Evolutionary conservation across 2,329 filamentous ascomycete species (phyloP).

Genomic region (Aspergillus ibericus): DNA sequence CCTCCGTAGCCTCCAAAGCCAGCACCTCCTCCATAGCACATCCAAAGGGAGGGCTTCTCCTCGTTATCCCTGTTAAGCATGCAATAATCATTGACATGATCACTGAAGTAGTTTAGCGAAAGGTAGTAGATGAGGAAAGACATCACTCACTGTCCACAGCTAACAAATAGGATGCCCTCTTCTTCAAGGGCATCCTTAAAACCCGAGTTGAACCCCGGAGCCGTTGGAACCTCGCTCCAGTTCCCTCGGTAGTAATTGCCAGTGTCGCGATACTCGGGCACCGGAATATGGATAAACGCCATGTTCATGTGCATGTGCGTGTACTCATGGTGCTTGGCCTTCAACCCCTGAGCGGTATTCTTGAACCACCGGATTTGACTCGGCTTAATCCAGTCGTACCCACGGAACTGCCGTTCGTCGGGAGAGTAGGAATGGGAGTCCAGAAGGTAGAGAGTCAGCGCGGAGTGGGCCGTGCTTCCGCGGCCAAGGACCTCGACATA

Average conservation of each 20-base stretch:
- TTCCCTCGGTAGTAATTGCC: conserved; percentile 65
- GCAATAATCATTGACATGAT: conserved; percentile 97
- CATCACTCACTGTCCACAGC: conserved; percentile 79
- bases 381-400: conserved; percentile 96
- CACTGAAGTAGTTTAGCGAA: conserved; percentile 51
- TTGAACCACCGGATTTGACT: conserved; percentile 95
- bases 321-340: conserved; percentile 78
- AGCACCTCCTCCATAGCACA: conserved; percentile 92
- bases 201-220: conserved; percentile 85
- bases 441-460: conserved; percentile 89
- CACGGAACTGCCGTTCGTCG: conserved; percentile 81
- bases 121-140: background rate
- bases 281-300: conserved; percentile 94
- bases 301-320: conserved; percentile 92
- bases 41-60: conserved; percentile 76
- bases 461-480: conserved; percentile 77
- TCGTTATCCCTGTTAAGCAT: conserved; percentile 61
- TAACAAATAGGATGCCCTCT: conserved; percentile 81
- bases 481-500: conserved; percentile 84
- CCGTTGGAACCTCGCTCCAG: conserved; percentile 81
- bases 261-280: conserved; percentile 77
- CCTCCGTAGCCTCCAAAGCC: conserved; percentile 96
- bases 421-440: conserved; percentile 92
- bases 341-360: conserved; percentile 70
- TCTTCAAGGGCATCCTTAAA: conserved; percentile 88